Evolutionary conservation across 129 eudicot genomes (phyloP), one percentile per base, ranked within the genome.

Genomic region (Chrysanthemum lavandulifolium): DNA sequence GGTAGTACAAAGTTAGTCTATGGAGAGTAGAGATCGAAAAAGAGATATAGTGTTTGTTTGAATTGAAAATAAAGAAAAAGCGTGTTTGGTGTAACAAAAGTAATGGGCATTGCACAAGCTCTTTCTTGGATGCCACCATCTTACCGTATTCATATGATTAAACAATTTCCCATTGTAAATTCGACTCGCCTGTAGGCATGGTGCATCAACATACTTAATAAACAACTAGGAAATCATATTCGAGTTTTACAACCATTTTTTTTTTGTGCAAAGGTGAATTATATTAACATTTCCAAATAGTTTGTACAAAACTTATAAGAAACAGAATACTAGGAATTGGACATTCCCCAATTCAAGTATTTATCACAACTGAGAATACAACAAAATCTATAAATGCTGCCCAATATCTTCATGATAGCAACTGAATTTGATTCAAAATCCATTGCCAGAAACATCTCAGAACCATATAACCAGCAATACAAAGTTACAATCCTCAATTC

Each of bases 1-100:
- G 73, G 65, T 61, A 78, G 76, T 62, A 78, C 76, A 61, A 71
- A 70, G 76, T 51, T 62, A 71, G 61, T 47, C 67, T 70, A 70
- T 40, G 60, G 76, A 31, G 5, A 69, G 74, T 67, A 36, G 25
- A 36, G n/a, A 47, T 76, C 14, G 43, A 59, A 76, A 57, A 76
- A 68, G 69, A 53, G 60, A 76, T 59, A 51, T 58, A 47, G 21
- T 74, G 63, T 58, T 69, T 40, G 14, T 72, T 36, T 52, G 50
- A 60, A 68, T 68, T 54, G 29, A 67, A 73, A 40, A 74, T 68
- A 57, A 47, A 27, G 59, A 23, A 3, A 73, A 73, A 48, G 48
- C 51, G 50, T 50, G 55, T 21, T 67, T 67, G 74, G 74, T 67
- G 33, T 67, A 58, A 49, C 70, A 60, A 18, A 59, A 68, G 69